Evolutionary conservation across 352 stramenopile species (phyloP).

Genomic region (Blastocystis sp.): DNA sequence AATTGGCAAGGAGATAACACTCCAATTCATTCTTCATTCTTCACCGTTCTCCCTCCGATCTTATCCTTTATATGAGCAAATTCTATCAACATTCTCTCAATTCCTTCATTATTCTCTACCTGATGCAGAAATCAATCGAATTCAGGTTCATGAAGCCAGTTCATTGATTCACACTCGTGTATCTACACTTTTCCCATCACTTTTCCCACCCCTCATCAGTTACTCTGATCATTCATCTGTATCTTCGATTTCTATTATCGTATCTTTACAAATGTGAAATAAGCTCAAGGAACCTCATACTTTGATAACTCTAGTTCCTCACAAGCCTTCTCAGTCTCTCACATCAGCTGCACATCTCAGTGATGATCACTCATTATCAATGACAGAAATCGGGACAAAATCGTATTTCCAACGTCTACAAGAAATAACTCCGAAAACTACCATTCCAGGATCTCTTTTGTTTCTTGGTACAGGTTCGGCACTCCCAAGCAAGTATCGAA

Average conservation of each 20-base stretch:
- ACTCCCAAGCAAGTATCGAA: constrained; percentile 38
- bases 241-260: not conserved
- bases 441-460: constrained; percentile 1
- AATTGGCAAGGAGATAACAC: not conserved
- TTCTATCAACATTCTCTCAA: not conserved
- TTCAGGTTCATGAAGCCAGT: not conserved
- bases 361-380: not conserved
- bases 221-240: not conserved
- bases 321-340: not conserved
- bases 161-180: not conserved
- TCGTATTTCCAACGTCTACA: not conserved
- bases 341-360: not conserved
- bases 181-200: not conserved
- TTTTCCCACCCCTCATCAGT: not conserved
- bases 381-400: not conserved
- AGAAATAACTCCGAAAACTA: not conserved
- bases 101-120: not conserved
- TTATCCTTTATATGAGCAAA: not conserved
- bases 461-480: constrained; percentile 62
- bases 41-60: not conserved
- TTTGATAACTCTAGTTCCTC: not conserved
- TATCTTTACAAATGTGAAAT: not conserved
- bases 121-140: not conserved
- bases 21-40: not conserved
- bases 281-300: not conserved